phyloP scores from a whole-genome alignment of 2,329 filamentous ascomycete genomes.

The Aspergillus puulaauensis region DNA sequence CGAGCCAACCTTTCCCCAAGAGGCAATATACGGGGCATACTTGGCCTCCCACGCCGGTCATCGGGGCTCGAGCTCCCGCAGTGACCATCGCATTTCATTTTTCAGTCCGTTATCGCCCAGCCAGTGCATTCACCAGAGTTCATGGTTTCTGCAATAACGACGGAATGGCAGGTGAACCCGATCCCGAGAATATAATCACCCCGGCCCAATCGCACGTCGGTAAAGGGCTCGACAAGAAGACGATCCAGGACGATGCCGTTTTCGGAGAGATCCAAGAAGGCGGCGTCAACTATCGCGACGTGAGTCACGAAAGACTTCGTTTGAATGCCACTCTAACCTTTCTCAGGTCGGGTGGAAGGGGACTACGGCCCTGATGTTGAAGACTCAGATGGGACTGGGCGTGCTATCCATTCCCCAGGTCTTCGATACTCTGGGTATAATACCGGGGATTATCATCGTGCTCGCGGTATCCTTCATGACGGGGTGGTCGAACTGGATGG shows the following conservation, averaged over 20 bases:
- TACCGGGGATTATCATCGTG: conserved; percentile 49
- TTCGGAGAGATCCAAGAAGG: conserved; percentile 36
- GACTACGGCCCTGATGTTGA: conserved; percentile 46
- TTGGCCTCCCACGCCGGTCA: too few species aligned
- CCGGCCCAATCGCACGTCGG: not conserved
- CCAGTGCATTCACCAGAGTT: too few species aligned
- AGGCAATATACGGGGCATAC: too few species aligned
- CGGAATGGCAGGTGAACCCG: too few species aligned
- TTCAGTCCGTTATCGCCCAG: too few species aligned
- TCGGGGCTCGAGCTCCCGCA: too few species aligned
- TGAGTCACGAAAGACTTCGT: conserved; percentile 2
- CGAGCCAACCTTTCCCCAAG: too few species aligned
- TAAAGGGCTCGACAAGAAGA: not conserved
- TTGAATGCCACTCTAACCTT: not conserved
- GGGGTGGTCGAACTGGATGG: conserved; percentile 50
- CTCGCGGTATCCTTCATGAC: conserved; percentile 44
- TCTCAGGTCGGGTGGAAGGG: conserved; percentile 44
- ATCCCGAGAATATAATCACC: too few species aligned
- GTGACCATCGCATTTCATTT: too few species aligned
- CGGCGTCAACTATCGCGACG: conserved; percentile 34
- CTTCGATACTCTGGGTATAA: conserved; percentile 47
- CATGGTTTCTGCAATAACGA: too few species aligned
- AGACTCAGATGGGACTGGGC: conserved; percentile 46
- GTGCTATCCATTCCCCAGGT: conserved; percentile 50
- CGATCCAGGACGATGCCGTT: conserved; percentile 27